Percentiles rank a stretch among this genome's conserved stretches.
phyloP scores from a whole-genome alignment of 768 basidiomycete genomes.

The Russula brevipes region DNA sequence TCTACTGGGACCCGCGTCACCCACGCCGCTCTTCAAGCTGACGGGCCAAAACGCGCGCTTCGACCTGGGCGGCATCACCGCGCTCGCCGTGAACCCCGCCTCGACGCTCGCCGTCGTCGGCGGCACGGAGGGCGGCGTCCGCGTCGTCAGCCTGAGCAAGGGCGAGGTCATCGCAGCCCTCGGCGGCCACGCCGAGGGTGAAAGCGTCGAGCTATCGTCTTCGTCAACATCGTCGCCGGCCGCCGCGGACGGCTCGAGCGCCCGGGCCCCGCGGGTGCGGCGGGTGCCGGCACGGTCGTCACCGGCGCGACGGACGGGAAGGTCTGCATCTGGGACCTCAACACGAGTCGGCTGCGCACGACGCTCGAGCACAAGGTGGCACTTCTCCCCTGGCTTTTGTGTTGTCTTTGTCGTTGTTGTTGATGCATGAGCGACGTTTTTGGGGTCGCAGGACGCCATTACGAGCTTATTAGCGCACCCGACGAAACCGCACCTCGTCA shows the following conservation, averaged over 20 bases:
- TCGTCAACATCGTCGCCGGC: slow-evolving; percentile 67
- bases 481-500: slow-evolving; percentile 63
- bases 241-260: slow-evolving; percentile 46
- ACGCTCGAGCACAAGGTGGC: slow-evolving; percentile 80
- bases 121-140: slow-evolving; percentile 76
- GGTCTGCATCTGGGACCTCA: slow-evolving; percentile 90
- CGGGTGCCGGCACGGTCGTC: slow-evolving; percentile 60
- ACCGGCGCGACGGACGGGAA: slow-evolving; percentile 94
- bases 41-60: slow-evolving; percentile 66
- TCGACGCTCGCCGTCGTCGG: slow-evolving; percentile 92
- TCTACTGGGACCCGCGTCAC: slow-evolving; percentile 89
- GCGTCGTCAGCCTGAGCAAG: slow-evolving; percentile 81
- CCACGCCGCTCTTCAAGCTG: slow-evolving; percentile 78
- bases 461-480: slow-evolving; percentile 76
- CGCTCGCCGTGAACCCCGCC: slow-evolving; percentile 76
- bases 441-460: slow-evolving; percentile 65
- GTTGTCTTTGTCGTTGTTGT: background rate
- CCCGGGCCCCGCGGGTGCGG: slow-evolving; percentile 39
- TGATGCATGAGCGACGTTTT: background rate
- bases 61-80: slow-evolving; percentile 77
- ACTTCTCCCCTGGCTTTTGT: background rate
- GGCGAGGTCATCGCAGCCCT: slow-evolving; percentile 77
- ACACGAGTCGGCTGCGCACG: slow-evolving; percentile 75
- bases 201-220: slow-evolving; percentile 85
- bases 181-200: slow-evolving; percentile 78